Conservation (phyloP, 805 yeast species). For the Lipomyces anomalus region DNA sequence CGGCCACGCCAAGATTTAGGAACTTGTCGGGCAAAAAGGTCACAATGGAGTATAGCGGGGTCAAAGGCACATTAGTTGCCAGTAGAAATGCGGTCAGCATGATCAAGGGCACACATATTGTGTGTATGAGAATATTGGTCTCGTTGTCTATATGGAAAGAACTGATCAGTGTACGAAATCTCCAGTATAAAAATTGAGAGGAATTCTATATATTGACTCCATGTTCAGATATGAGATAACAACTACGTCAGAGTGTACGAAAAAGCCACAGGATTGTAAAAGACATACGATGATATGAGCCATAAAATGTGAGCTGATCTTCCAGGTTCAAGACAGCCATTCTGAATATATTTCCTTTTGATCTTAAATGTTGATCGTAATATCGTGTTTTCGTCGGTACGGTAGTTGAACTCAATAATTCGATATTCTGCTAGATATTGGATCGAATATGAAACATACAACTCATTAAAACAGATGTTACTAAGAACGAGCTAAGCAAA, state of each 20-base stretch:
- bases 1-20: conserved; percentile 44
- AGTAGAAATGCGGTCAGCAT: conserved; percentile 49
- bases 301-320: conserved; percentile 58
- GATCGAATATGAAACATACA: too few relatives aligned
- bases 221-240: background rate
- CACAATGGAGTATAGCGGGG: conserved; percentile 16
- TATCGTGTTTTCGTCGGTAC: too few relatives aligned
- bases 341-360: background rate
- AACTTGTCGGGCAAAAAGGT: conserved; percentile 10
- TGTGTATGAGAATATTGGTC: conserved; percentile 68
- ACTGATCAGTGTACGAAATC: background rate
- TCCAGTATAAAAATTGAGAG: conserved; percentile 3
- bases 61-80: conserved; percentile 29
- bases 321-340: conserved; percentile 35
- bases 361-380: too few relatives aligned
- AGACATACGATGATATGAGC: conserved; percentile 40
- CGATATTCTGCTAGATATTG: too few relatives aligned
- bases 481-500: too few relatives aligned
- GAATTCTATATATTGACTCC: background rate
- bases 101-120: conserved; percentile 74
- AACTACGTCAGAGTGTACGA: background rate
- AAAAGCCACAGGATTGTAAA: conserved; percentile 3
- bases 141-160: conserved; percentile 37
- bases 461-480: too few relatives aligned
- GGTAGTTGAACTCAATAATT: too few relatives aligned